Base-by-base conservation (phyloP, 176 grass and related monocot species). In the Phragmites australis region DNA sequence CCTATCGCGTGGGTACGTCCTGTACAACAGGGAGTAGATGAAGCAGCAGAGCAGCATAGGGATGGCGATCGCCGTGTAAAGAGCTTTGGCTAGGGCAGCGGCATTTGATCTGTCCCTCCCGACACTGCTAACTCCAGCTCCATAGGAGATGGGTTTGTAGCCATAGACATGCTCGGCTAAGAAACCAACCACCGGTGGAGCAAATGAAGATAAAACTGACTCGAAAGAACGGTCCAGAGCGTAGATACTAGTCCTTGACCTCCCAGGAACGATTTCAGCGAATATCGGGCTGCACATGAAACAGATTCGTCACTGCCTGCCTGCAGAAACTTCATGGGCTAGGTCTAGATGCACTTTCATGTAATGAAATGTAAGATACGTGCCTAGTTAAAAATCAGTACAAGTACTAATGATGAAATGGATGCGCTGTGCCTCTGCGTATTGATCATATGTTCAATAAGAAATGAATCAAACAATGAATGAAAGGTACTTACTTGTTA, bases 241-340 rank as follows among this genome's bases (percentile, higher is more conserved):
- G 9, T 98, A 98, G 47, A 94, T 93, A 30, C 90, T 93, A 74
- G 95, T 87, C 59, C 92, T 87, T 79, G 95, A 94, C 83, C 86
- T 93, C 81, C 91, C 90, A 50, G 92, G 92, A 68, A 98, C 95
- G 17, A 94, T 97, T 80, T 94, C 95, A 8, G 92, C 95, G 72
- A 97, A 97, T 53, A 97, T 97, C 14, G 92, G 95, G 60, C 95
- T 97, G 82, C 79, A 86, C 29, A 77, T 49, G 37, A 86, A 55
- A 80, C 75, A 22, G 23, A 45, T 55, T 22, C 32, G 63, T 74
- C 72, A 81, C 48, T 39, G 10, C 31, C 55, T 83, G 15, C 26
- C 27, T 18, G 1, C 23, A 63, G 10, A 42, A 32, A 65, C 8
- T 57, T 72, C 49, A 43, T 2, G 11, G 27, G 23, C 12, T 58